phyloP scores from a whole-genome alignment of 2,329 filamentous ascomycete genomes.

The Aspergillus neoniger region DNA sequence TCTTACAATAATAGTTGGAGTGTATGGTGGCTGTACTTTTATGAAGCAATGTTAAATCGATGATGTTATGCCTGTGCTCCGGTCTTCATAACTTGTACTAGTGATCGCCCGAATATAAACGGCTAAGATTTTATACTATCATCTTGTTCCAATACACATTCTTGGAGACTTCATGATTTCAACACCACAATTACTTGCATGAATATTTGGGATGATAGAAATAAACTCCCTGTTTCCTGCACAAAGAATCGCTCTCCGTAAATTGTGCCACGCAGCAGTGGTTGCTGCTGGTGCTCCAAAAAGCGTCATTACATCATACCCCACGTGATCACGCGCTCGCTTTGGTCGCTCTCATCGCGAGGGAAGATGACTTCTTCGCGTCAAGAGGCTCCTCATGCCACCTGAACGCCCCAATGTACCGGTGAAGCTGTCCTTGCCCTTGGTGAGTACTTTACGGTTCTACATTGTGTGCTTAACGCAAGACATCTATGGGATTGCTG shows the following conservation, averaged over 20 bases:
- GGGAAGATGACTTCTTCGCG: conserved; percentile 15
- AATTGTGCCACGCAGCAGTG: not conserved
- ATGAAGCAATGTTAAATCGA: not conserved
- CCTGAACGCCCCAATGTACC: conserved; percentile 48
- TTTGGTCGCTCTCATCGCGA: conserved; percentile 19
- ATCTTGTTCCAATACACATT: too few species aligned
- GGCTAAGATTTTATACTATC: too few species aligned
- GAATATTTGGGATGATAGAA: too few species aligned
- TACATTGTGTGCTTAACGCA: not conserved
- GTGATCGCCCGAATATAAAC: not conserved
- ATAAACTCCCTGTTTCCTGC: too few species aligned
- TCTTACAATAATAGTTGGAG: not conserved
- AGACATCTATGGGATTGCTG: conserved; percentile 6
- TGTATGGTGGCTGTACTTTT: too few species aligned
- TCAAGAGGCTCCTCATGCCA: conserved; percentile 43
- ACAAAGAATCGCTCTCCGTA: too few species aligned
- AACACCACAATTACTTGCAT: too few species aligned
- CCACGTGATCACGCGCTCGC: conserved; percentile 25
- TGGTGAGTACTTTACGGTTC: conserved; percentile 44
- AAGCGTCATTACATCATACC: conserved; percentile 22
- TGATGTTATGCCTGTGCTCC: not conserved
- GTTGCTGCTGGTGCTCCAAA: not conserved
- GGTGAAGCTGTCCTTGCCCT: conserved; percentile 65
- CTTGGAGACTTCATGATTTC: too few species aligned
- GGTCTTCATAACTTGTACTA: not conserved